Percentiles rank a stretch among this genome's conserved stretches.
phyloP scores from a whole-genome alignment of 2,329 filamentous ascomycete genomes.

The Botryotinia calthae region DNA sequence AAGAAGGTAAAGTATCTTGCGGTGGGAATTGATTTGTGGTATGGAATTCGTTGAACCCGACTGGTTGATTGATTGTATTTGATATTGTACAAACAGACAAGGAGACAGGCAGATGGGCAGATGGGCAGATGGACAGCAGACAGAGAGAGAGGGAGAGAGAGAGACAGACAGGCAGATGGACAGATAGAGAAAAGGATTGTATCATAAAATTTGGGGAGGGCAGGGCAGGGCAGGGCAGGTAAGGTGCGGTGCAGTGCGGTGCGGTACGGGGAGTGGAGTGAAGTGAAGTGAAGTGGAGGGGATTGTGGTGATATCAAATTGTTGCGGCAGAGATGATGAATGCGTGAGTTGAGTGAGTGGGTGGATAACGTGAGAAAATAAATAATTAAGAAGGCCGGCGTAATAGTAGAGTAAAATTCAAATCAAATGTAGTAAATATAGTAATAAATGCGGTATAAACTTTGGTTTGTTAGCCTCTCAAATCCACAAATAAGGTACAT shows the following conservation, averaged over 20 bases:
- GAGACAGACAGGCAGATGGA: not conserved
- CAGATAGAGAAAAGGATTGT: not conserved
- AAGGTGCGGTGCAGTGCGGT: not conserved
- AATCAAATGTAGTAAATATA: too few relatives aligned
- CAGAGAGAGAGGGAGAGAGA: not conserved
- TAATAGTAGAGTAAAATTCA: not conserved
- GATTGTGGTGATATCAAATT: not conserved
- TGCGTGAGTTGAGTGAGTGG: not conserved
- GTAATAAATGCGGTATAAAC: not conserved
- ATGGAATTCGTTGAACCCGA: constrained; percentile 1
- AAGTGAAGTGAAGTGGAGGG: not conserved
- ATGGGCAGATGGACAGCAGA: not conserved
- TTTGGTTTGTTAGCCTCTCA: not conserved
- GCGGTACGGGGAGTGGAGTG: too few relatives aligned
- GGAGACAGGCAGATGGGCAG: not conserved
- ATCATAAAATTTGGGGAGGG: not conserved
- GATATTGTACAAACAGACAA: not conserved
- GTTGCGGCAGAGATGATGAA: not conserved
- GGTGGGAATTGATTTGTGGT: not conserved
- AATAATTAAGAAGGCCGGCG: constrained; percentile 4
- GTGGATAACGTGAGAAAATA: not conserved
- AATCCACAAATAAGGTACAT: not conserved
- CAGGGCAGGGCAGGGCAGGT: too few relatives aligned
- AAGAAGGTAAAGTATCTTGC: not conserved
- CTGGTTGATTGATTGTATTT: not conserved